Evolutionary conservation across 306 rosid genomes (phyloP).

Genomic region (Aeschynomene evenia): DNA sequence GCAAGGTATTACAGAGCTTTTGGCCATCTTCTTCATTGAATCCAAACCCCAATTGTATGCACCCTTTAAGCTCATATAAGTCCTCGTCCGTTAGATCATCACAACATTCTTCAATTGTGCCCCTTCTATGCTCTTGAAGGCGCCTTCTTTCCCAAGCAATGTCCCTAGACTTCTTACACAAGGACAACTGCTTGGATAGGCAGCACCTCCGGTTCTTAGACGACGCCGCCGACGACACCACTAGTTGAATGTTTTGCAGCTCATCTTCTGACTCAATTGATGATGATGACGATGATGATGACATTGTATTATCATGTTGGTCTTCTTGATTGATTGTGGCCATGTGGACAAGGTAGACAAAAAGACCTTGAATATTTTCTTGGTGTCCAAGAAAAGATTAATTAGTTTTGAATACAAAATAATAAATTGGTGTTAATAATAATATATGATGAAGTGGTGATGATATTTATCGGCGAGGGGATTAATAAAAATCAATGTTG

Average conservation of each 20-base stretch:
- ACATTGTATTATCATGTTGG: neutral
- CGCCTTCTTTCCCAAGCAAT: conserved; percentile 88
- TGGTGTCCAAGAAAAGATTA: neutral
- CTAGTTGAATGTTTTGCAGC: conserved; percentile 47
- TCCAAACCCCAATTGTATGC: conserved; percentile 88
- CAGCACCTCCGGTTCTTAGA: conserved; percentile 46
- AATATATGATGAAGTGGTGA: too few species aligned
- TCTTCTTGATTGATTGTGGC: conserved; percentile 5
- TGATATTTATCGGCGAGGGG: too few species aligned
- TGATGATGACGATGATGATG: neutral
- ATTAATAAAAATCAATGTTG: too few species aligned
- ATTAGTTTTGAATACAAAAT: too few species aligned
- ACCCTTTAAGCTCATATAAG: conserved; percentile 74
- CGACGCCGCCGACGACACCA: conserved; percentile 48
- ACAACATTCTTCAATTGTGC: conserved; percentile 23
- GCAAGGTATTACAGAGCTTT: conserved; percentile 64
- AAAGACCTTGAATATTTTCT: neutral
- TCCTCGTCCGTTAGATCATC: conserved; percentile 75
- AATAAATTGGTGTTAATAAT: too few species aligned
- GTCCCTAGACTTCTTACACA: conserved; percentile 70
- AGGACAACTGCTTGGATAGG: conserved; percentile 61
- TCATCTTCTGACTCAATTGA: conserved; percentile 48
- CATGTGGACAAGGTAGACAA: neutral
- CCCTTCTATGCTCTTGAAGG: conserved; percentile 47
- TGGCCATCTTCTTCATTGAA: conserved; percentile 93